phyloP scores from a whole-genome alignment of 306 rosid species.

The Dalbergia oliveri region DNA sequence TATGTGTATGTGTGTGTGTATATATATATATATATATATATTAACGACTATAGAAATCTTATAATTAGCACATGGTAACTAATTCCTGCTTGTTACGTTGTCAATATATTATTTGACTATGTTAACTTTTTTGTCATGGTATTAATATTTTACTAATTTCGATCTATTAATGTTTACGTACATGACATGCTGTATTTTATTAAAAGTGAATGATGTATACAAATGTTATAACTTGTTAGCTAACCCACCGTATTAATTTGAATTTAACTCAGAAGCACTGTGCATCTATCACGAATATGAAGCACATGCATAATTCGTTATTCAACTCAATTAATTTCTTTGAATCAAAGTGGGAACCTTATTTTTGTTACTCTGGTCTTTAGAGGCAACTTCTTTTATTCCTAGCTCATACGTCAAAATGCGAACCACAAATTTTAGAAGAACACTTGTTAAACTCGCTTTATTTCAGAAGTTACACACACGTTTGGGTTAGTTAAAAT shows the following conservation, averaged over 20 bases:
- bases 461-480: too few relatives aligned
- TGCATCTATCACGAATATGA: neutral
- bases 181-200: neutral
- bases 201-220: slow-evolving; percentile 2
- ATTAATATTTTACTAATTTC: too few relatives aligned
- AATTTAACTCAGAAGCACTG: slow-evolving; percentile 26
- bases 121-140: too few relatives aligned
- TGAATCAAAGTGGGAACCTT: slow-evolving; percentile 29
- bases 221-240: slow-evolving; percentile 28
- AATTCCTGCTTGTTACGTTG: neutral
- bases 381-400: neutral
- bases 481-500: too few relatives aligned
- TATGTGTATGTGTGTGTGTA: too few relatives aligned
- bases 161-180: too few relatives aligned
- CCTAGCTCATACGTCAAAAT: too few relatives aligned
- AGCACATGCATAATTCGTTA: neutral
- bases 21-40: too few relatives aligned
- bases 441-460: too few relatives aligned
- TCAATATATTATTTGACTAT: neutral
- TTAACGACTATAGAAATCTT: neutral
- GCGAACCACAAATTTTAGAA: too few relatives aligned
- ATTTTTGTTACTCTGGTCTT: neutral
- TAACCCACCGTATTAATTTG: slow-evolving; percentile 31
- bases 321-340: slow-evolving; percentile 26
- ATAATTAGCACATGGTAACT: neutral